A percentile compares a stretch with the other conserved stretches of the same genome.
Conservation (phyloP, 2,329 filamentous ascomycete species). For the Xylariaceae sp. region DNA sequence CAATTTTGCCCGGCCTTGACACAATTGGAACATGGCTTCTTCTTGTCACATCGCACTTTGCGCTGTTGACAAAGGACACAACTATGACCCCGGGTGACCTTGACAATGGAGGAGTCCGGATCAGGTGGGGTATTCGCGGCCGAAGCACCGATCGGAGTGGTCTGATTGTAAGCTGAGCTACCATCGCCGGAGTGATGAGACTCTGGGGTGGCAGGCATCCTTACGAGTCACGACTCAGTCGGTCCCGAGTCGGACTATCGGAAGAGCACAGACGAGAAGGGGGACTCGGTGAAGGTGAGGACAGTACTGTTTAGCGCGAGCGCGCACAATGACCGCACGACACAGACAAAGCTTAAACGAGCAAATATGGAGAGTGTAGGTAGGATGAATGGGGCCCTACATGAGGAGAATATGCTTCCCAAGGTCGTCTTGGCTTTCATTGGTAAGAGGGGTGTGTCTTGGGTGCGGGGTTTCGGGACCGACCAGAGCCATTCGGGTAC, state of each 20-base stretch:
- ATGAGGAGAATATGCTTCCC: too few species aligned
- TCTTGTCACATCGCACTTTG: conserved; percentile 77
- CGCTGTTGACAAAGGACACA: conserved; percentile 79
- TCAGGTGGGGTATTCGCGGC: conserved; percentile 41
- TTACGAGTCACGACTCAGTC: conserved; percentile 29
- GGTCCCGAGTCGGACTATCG: conserved; percentile 36
- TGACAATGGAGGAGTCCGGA: conserved; percentile 54
- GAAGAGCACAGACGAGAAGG: conserved; percentile 15
- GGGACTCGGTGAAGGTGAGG: conserved; percentile 2
- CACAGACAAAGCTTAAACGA: conserved; percentile 34
- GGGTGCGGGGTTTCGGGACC: conserved; percentile 42
- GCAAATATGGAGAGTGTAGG: too few species aligned
- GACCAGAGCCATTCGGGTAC: too few species aligned
- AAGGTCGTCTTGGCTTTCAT: too few species aligned
- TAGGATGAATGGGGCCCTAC: too few species aligned
- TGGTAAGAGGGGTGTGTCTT: conserved; percentile 27
- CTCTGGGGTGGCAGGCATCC: conserved; percentile 43
- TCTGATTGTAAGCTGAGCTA: conserved; percentile 37
- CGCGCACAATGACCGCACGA: conserved; percentile 18
- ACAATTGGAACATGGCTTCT: conserved; percentile 74
- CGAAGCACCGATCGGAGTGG: conserved; percentile 38
- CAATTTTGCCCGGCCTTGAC: conserved; percentile 68
- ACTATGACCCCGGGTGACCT: conserved; percentile 65
- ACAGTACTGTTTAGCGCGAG: conserved; percentile 16
- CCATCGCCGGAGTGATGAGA: conserved; percentile 40